Evolutionary conservation across 2,329 filamentous ascomycete genomes (phyloP).

Genomic region (Penicillium nordicum): DNA sequence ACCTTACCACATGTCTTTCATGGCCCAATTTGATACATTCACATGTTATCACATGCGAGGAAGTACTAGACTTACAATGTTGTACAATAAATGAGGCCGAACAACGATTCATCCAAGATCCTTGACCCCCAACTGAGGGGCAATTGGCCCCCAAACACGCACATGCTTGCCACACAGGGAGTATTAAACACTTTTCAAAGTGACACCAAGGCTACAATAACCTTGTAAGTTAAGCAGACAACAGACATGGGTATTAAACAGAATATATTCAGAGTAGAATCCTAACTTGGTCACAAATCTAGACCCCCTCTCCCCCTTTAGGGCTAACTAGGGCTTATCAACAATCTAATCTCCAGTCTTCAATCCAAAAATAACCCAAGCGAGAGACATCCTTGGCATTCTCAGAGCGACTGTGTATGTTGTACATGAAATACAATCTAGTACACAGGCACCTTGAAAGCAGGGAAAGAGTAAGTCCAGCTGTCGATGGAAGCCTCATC

Average conservation of each 20-base stretch:
- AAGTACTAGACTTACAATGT: neutral
- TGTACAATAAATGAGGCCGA: neutral
- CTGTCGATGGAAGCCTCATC: conserved; percentile 41
- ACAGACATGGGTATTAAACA: neutral
- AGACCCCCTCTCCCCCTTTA: neutral
- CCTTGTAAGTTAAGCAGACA: neutral
- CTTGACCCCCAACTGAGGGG: neutral
- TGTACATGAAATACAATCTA: conserved; percentile 15
- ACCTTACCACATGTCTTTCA: neutral
- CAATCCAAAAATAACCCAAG: neutral
- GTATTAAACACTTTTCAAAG: neutral
- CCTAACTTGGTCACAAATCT: neutral
- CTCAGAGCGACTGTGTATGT: neutral
- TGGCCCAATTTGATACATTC: neutral
- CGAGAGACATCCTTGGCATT: neutral
- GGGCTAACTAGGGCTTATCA: neutral
- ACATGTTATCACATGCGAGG: neutral
- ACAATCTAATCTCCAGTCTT: neutral
- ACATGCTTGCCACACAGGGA: neutral
- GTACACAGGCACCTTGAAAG: conserved; percentile 41
- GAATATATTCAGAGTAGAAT: neutral
- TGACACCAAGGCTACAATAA: neutral
- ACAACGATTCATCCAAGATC: neutral
- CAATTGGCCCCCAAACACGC: neutral
- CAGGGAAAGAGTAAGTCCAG: conserved; percentile 41